phyloP scores from a whole-genome alignment of 2,329 filamentous ascomycete genomes.

The Epichloe typhina region DNA sequence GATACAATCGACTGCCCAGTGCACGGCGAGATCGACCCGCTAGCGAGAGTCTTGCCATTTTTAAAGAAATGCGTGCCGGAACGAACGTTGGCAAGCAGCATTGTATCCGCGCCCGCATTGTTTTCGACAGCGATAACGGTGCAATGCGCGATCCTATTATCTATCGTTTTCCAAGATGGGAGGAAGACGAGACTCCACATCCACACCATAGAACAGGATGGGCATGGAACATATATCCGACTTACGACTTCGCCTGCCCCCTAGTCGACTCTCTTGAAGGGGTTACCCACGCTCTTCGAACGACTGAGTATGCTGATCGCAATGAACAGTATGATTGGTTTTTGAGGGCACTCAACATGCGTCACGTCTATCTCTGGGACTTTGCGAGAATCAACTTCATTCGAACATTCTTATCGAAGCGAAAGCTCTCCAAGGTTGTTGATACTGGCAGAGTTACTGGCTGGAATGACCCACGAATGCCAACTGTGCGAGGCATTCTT shows the following conservation, averaged over 20 bases:
- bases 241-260: slow-evolving; percentile 75
- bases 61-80: slow-evolving; percentile 86
- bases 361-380: slow-evolving; percentile 72
- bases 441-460: slow-evolving; percentile 63
- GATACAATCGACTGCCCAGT: slow-evolving; percentile 52
- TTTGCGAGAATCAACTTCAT: slow-evolving; percentile 78
- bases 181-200: slow-evolving; percentile 43
- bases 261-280: slow-evolving; percentile 70
- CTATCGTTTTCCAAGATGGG: slow-evolving; percentile 49
- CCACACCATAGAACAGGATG: slow-evolving; percentile 64
- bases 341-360: slow-evolving; percentile 56
- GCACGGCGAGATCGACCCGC: slow-evolving; percentile 62
- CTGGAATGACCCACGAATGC: slow-evolving; percentile 73
- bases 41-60: slow-evolving; percentile 74
- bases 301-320: slow-evolving; percentile 76
- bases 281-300: slow-evolving; percentile 69
- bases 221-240: slow-evolving; percentile 75
- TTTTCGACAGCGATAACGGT: slow-evolving; percentile 81
- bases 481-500: slow-evolving; percentile 59
- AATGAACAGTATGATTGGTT: slow-evolving; percentile 84
- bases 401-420: slow-evolving; percentile 69
- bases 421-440: slow-evolving; percentile 72
- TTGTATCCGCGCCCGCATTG: slow-evolving; percentile 92
- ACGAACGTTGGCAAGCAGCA: slow-evolving; percentile 65
- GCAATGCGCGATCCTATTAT: slow-evolving; percentile 93